These are phyloP conservation scores for Starmerella floricola DNA, from an alignment of 805 yeast species.

Conservation along the genomic window DNA sequence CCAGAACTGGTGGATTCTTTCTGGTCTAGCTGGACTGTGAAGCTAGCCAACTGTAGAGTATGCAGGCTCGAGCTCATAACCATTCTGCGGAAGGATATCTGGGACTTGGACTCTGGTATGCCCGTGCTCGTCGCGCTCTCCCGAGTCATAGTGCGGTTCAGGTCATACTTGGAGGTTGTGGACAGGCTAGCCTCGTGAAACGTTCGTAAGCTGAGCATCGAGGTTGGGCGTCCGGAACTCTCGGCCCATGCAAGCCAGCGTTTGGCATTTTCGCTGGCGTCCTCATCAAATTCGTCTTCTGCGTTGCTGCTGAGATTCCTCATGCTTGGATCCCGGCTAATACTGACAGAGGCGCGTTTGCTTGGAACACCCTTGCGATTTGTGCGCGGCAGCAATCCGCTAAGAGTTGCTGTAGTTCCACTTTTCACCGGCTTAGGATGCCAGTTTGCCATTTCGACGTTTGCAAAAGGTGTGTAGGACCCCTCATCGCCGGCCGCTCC, in stretches of 20 bases:
- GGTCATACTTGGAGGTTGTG: too few species aligned
- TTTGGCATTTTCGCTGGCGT: conserved; percentile 11
- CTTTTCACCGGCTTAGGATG: conserved; percentile 3
- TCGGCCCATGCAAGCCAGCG: conserved; percentile 18
- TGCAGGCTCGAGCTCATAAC: conserved; percentile 24
- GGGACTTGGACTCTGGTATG: conserved; percentile 16
- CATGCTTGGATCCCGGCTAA: neutral
- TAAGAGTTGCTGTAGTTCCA: neutral
- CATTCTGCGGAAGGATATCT: conserved; percentile 18
- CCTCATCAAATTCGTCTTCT: conserved; percentile 8
- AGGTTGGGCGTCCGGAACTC: conserved; percentile 10
- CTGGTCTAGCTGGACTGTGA: conserved; percentile 26
- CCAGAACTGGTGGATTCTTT: conserved; percentile 7
- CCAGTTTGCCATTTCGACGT: conserved; percentile 9
- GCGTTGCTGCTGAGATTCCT: neutral
- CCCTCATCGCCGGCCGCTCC: neutral
- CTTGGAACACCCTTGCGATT: neutral
- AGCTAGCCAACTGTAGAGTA: conserved; percentile 27
- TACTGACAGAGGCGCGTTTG: neutral
- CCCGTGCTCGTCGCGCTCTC: neutral
- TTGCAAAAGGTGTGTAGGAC: conserved; percentile 11
- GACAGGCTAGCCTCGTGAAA: neutral
- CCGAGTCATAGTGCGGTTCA: neutral
- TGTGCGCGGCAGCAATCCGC: neutral
- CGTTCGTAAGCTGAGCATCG: conserved; percentile 9